These are phyloP conservation scores for Nissolia schottii DNA, from an alignment of 306 rosid genomes.

Conservation along the genomic window DNA sequence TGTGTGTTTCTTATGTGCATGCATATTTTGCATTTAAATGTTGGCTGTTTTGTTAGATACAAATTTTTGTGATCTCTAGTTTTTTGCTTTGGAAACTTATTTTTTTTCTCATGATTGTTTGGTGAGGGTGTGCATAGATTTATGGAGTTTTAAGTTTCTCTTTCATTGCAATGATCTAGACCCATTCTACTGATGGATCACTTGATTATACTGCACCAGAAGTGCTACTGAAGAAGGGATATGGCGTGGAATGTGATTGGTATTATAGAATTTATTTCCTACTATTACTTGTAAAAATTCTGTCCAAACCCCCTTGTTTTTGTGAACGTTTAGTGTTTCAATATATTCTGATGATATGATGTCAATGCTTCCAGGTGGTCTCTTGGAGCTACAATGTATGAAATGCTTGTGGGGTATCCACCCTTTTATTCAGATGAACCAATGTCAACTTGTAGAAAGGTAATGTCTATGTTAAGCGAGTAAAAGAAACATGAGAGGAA, in stretches of 20 bases:
- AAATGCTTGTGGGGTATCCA: constrained; percentile 89
- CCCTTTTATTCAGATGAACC: constrained; percentile 91
- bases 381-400: constrained; percentile 93
- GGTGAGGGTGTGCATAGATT: constrained; percentile 9
- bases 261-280: constrained; percentile 19
- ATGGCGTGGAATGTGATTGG: constrained; percentile 93
- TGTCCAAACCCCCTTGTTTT: neutral
- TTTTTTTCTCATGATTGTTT: neutral
- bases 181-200: constrained; percentile 86
- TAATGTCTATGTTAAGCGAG: too few species aligned
- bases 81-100: neutral
- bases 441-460: constrained; percentile 85
- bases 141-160: constrained; percentile 13
- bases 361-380: constrained; percentile 71
- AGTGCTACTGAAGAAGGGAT: constrained; percentile 77
- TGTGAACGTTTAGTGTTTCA: neutral
- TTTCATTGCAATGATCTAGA: constrained; percentile 43
- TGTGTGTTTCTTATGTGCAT: neutral
- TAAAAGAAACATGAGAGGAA: too few species aligned
- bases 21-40: neutral
- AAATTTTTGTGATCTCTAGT: neutral
- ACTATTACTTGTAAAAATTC: neutral
- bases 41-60: neutral
- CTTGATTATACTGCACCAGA: constrained; percentile 94
- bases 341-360: constrained; percentile 23